phyloP scores from a whole-genome alignment of 805 yeast genomes.

The Wickerhamomyces ciferrii region DNA sequence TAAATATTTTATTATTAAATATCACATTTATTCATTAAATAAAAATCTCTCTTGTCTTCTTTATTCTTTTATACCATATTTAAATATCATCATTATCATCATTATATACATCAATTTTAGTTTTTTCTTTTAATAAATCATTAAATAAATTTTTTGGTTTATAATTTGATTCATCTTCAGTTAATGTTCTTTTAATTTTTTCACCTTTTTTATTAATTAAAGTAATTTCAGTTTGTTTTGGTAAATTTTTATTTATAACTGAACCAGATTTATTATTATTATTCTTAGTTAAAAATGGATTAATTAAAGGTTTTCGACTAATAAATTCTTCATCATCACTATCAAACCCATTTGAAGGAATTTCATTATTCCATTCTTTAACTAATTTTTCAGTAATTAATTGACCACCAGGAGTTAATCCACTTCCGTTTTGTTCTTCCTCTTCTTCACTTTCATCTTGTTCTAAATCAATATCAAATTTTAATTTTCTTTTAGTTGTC shows the following conservation, averaged over 20 bases:
- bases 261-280: not conserved
- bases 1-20: not conserved
- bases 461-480: constrained; percentile 10
- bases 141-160: constrained; percentile 26
- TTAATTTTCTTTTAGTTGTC: constrained; percentile 17
- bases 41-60: not conserved
- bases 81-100: constrained; percentile 1
- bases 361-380: constrained; percentile 26
- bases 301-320: constrained; percentile 7
- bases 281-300: constrained; percentile 17
- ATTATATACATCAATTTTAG: constrained; percentile 1
- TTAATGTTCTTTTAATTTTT: constrained; percentile 18
- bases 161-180: constrained; percentile 16
- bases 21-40: not conserved
- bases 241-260: constrained; percentile 15
- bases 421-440: too few relatives aligned
- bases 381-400: constrained; percentile 27
- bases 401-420: constrained; percentile 29
- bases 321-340: constrained; percentile 16
- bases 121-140: constrained; percentile 1
- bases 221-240: constrained; percentile 20
- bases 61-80: not conserved
- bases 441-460: constrained; percentile 10
- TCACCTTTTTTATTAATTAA: constrained; percentile 30
- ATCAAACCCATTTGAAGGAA: constrained; percentile 6